Percentiles rank a stretch among this genome's conserved stretches.
Conservation (phyloP, 2,329 filamentous ascomycete genomes). For the Amauroascus niger region DNA sequence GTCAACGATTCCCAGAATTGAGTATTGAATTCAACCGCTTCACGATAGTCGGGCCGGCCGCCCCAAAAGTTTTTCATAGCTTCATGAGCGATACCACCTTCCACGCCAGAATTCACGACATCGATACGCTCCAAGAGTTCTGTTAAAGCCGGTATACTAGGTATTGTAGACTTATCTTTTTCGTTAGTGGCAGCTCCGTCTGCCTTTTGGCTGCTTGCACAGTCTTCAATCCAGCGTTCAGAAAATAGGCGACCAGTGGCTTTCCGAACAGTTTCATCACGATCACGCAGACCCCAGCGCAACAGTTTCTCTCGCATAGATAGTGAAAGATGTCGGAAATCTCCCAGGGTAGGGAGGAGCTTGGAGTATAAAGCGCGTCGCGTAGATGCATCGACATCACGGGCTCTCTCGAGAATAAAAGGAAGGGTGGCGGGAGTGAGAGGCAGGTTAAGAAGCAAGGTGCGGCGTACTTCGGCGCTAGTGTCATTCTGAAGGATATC, state of each 20-base stretch:
- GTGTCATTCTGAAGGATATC: slow-evolving; percentile 89
- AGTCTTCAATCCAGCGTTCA: slow-evolving; percentile 97
- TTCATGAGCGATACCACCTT: slow-evolving; percentile 81
- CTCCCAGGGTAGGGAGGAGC: slow-evolving; percentile 75
- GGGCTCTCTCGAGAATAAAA: slow-evolving; percentile 78
- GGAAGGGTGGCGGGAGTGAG: slow-evolving; percentile 72
- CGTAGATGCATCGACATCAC: slow-evolving; percentile 78
- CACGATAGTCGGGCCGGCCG: slow-evolving; percentile 56
- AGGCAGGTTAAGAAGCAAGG: slow-evolving; percentile 81
- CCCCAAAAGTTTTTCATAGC: slow-evolving; percentile 98
- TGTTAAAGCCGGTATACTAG: slow-evolving; percentile 70
- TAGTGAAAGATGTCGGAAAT: slow-evolving; percentile 87
- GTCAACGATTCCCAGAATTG: slow-evolving; percentile 42
- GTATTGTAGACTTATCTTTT: slow-evolving; percentile 45
- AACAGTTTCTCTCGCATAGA: slow-evolving; percentile 93
- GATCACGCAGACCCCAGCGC: slow-evolving; percentile 85
- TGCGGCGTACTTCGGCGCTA: slow-evolving; percentile 82
- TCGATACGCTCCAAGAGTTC: slow-evolving; percentile 92
- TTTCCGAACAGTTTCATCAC: slow-evolving; percentile 88
- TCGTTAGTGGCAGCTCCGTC: slow-evolving; percentile 40
- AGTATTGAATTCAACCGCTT: slow-evolving; percentile 38
- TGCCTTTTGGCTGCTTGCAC: slow-evolving; percentile 56
- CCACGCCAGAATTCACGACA: slow-evolving; percentile 77
- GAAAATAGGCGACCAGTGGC: slow-evolving; percentile 82
- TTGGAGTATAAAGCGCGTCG: slow-evolving; percentile 78